Percentiles rank a stretch among this genome's conserved stretches.
phyloP scores from a whole-genome alignment of 225 moss, liverwort and hornwort species.

The Bryoerythrophyllum caledonicum region DNA sequence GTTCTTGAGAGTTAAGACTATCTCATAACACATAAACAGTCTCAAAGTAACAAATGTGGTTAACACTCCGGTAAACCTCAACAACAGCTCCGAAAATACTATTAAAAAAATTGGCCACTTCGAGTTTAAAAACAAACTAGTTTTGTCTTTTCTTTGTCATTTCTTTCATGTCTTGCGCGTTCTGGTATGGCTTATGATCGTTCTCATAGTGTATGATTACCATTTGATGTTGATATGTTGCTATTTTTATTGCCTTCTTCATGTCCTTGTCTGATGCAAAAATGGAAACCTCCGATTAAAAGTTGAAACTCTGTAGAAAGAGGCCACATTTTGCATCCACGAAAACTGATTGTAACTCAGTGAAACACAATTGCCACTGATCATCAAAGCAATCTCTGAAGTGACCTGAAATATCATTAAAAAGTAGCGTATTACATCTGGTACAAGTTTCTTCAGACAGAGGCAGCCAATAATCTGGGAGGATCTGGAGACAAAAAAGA shows the following conservation, averaged over 20 bases:
- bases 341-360: not conserved
- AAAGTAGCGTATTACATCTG: not conserved
- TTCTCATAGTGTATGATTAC: not conserved
- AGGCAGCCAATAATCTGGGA: not conserved
- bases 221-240: not conserved
- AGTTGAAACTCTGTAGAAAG: not conserved
- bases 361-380: not conserved
- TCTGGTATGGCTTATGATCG: not conserved
- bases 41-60: too few relatives aligned
- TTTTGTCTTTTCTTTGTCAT: too few relatives aligned
- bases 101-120: too few relatives aligned
- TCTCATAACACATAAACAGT: too few relatives aligned
- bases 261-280: not conserved
- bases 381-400: not conserved
- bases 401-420: not conserved
- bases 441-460: not conserved
- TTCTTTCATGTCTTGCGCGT: not conserved
- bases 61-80: too few relatives aligned
- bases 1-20: too few relatives aligned
- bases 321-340: not conserved
- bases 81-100: too few relatives aligned
- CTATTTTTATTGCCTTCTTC: not conserved
- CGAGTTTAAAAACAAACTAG: not conserved
- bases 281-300: not conserved
- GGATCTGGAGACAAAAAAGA: not conserved